Conservation (phyloP, 202 grass and related monocot genomes). For the Cymbopogon flexuosus region DNA sequence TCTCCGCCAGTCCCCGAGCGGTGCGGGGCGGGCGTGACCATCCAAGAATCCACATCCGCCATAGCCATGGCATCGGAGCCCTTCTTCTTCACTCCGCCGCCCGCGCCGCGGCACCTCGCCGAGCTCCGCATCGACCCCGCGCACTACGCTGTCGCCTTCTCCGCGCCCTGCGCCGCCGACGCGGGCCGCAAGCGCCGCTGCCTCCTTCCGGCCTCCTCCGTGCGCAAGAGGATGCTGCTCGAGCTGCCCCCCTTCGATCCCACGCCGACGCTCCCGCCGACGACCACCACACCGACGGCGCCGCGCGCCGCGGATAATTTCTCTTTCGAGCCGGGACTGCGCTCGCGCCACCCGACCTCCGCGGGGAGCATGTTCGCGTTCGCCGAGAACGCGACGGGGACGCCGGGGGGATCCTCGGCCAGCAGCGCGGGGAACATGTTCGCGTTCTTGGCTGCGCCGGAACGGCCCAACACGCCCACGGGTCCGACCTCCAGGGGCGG, state of each 20-base stretch:
- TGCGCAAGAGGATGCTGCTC: slow-evolving; percentile 33
- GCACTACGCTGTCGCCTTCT: slow-evolving; percentile 13
- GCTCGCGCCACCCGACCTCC: neutral
- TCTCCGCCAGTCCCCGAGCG: neutral
- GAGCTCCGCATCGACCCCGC: slow-evolving; percentile 29
- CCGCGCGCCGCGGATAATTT: neutral
- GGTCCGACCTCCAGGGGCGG: slow-evolving; percentile 13
- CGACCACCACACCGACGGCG: neutral
- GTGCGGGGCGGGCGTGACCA: neutral
- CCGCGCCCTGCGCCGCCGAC: slow-evolving; percentile 25
- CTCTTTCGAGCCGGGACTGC: neutral
- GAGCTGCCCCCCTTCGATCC: slow-evolving; percentile 9
- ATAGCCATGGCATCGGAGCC: neutral
- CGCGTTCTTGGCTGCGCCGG: slow-evolving; percentile 20
- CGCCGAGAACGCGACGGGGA: neutral
- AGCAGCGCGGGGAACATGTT: neutral
- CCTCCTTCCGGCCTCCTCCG: slow-evolving; percentile 16
- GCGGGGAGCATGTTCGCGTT: slow-evolving; percentile 8
- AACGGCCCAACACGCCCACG: slow-evolving; percentile 15
- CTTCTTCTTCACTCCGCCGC: slow-evolving; percentile 16
- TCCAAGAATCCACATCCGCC: neutral
- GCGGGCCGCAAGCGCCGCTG: slow-evolving; percentile 26
- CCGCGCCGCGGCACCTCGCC: slow-evolving; percentile 25
- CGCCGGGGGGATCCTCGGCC: neutral
- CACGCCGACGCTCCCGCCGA: neutral